Percentiles rank a stretch among this genome's conserved stretches.
phyloP scores from a whole-genome alignment of 306 rosid genomes.

The Casuarina cunninghamiana region DNA sequence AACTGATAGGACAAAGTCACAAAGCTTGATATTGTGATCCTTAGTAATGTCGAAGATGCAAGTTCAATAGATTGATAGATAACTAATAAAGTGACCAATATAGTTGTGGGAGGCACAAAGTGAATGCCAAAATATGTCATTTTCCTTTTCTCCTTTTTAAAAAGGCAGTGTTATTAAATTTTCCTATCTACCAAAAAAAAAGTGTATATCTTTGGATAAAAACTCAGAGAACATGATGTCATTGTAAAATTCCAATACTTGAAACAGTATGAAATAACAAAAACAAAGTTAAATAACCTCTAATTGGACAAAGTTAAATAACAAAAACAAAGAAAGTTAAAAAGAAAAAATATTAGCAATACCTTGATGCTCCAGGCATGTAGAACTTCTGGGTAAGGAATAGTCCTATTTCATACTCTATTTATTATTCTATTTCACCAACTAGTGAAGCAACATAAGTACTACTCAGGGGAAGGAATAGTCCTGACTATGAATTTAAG shows the following conservation, averaged over 20 bases:
- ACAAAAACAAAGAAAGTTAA: constrained; percentile 14
- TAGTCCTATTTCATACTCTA: too few relatives aligned
- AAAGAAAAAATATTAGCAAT: constrained; percentile 18
- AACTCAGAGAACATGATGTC: neutral
- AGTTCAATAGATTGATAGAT: neutral
- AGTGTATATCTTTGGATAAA: neutral
- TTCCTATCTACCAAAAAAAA: neutral
- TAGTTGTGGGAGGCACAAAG: neutral
- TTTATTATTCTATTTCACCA: too few relatives aligned
- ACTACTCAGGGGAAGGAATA: too few relatives aligned
- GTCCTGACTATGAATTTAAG: too few relatives aligned
- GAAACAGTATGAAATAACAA: neutral
- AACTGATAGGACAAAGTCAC: neutral
- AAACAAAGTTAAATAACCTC: too few relatives aligned
- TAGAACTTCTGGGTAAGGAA: constrained; percentile 17
- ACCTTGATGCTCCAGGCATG: constrained; percentile 94
- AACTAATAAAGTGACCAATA: neutral
- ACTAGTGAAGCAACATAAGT: too few relatives aligned
- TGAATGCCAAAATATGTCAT: neutral
- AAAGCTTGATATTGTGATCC: neutral
- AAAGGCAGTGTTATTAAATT: neutral
- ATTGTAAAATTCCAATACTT: neutral
- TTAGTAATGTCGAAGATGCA: neutral
- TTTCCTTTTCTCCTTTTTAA: neutral
- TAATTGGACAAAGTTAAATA: constrained; percentile 1